Conservation (phyloP, 305 asterid genomes). For the Fraxinus sp. region DNA sequence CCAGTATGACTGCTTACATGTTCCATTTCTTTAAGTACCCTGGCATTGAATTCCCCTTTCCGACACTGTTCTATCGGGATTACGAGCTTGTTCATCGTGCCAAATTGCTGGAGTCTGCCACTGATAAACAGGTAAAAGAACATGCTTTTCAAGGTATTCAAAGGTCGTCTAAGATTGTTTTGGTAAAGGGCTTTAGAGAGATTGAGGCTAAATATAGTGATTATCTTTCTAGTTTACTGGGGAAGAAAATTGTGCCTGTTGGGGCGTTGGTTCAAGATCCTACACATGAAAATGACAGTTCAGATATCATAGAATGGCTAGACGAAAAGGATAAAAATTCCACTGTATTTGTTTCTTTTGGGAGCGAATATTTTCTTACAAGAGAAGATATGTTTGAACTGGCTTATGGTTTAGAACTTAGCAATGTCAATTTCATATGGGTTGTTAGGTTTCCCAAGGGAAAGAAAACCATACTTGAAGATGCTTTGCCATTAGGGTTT, state of each 20-base stretch:
- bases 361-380: conserved; percentile 48
- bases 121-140: conserved; percentile 1
- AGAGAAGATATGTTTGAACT: conserved; percentile 35
- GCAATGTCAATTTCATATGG: conserved; percentile 50
- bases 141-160: conserved; percentile 19
- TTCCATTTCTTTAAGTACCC: conserved; percentile 32
- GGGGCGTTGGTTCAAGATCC: conserved; percentile 45
- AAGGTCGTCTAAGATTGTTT: conserved; percentile 27
- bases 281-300: conserved; percentile 7
- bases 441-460: conserved; percentile 46
- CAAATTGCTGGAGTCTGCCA: not conserved
- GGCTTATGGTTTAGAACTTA: conserved; percentile 43
- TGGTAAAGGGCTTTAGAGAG: conserved; percentile 41
- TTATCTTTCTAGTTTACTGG: conserved; percentile 26
- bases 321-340: conserved; percentile 27
- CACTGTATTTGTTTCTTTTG: conserved; percentile 46
- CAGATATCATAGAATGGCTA: conserved; percentile 31
- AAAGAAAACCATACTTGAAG: conserved; percentile 12
- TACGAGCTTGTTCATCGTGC: conserved; percentile 27
- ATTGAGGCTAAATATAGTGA: conserved; percentile 39
- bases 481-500: conserved; percentile 38
- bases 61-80: conserved; percentile 21
- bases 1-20: conserved; percentile 35
- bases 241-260: conserved; percentile 35
- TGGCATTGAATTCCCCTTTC: conserved; percentile 12